Evolutionary conservation across 352 stramenopile species (phyloP).

Genomic region (Phytopythium boreale): DNA sequence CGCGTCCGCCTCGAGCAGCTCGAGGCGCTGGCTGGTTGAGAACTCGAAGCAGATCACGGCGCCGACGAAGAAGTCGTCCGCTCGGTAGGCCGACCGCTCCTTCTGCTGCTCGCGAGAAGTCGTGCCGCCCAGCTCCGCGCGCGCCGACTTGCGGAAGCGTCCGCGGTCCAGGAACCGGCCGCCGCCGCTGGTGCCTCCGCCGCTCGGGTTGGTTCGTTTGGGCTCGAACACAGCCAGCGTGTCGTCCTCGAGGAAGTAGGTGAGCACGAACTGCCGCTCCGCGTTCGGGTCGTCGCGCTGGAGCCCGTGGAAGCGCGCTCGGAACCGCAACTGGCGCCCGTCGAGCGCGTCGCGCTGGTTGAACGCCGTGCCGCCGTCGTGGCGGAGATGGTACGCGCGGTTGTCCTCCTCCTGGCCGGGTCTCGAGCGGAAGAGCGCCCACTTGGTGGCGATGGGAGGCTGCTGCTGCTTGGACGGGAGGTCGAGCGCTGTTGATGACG

Average conservation of each 20-base stretch:
- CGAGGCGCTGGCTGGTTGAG: constrained; percentile 58
- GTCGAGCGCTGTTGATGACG: too few species aligned
- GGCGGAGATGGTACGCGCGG: constrained; percentile 1
- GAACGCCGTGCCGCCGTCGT: constrained; percentile 16
- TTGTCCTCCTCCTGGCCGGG: not conserved
- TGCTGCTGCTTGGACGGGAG: not conserved
- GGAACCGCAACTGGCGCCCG: constrained; percentile 72
- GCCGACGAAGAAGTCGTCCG: constrained; percentile 71
- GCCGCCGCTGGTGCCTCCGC: constrained; percentile 36
- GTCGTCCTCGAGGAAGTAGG: constrained; percentile 77
- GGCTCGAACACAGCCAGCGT: constrained; percentile 79
- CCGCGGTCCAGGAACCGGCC: constrained; percentile 78
- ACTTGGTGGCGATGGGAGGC: constrained; percentile 29
- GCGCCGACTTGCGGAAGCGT: constrained; percentile 48
- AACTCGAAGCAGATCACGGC: constrained; percentile 69
- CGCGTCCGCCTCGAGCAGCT: constrained; percentile 69
- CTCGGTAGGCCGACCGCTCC: constrained; percentile 30
- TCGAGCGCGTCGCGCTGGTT: constrained; percentile 44
- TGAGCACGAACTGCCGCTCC: constrained; percentile 70
- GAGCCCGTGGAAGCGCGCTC: constrained; percentile 52
- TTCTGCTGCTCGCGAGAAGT: constrained; percentile 31
- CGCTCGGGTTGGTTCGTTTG: constrained; percentile 62
- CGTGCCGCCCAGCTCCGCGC: constrained; percentile 14
- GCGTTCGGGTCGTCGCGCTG: constrained; percentile 31
- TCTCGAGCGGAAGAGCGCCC: constrained; percentile 43